Conservation (phyloP, 169 alveolate species). For the Plasmodium berghei region DNA sequence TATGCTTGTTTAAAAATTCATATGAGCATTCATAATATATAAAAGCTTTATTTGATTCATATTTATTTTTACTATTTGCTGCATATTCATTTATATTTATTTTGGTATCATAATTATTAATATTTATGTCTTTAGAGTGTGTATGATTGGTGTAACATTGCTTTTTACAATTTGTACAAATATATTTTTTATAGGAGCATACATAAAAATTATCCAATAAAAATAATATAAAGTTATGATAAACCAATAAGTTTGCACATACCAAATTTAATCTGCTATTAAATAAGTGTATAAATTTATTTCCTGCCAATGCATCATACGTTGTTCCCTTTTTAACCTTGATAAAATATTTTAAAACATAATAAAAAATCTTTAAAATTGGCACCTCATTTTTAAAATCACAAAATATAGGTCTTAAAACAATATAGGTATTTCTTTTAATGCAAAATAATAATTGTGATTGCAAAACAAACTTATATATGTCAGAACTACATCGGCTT, state of each 20-base stretch:
- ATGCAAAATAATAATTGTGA: conserved; percentile 32
- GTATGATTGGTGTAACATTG: background rate
- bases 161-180: too few relatives aligned
- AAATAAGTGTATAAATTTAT: conserved; percentile 33
- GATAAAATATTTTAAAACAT: conserved; percentile 44
- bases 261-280: conserved; percentile 17
- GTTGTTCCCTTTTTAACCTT: background rate
- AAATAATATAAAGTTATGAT: conserved; percentile 38
- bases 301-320: conserved; percentile 4
- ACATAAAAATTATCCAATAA: conserved; percentile 17
- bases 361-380: conserved; percentile 19
- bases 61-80: background rate
- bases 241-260: conserved; percentile 40
- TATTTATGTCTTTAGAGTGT: background rate
- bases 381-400: background rate
- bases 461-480: conserved; percentile 17
- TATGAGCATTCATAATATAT: conserved; percentile 54
- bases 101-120: background rate
- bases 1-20: conserved; percentile 16
- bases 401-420: conserved; percentile 19
- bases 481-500: conserved; percentile 51
- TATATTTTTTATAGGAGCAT: background rate
- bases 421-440: conserved; percentile 2
- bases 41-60: conserved; percentile 1
- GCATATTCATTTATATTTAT: background rate